Base-by-base conservation (phyloP, 1,284 basidiomycete genomes). In the Irpex sp. region DNA sequence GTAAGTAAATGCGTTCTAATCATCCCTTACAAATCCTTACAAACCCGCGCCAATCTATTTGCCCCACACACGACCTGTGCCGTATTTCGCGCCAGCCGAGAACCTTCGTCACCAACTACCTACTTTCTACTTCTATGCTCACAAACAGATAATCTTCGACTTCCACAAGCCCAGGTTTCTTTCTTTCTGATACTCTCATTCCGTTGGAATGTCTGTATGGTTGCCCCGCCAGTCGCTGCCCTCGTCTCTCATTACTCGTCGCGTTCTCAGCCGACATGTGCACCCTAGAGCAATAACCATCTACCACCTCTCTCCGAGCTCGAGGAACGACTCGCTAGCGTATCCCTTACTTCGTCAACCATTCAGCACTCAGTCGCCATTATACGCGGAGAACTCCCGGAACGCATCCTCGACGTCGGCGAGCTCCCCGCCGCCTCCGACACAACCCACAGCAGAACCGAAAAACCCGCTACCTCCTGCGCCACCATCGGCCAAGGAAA, bases 401-500 rank as follows among this genome's bases (percentile, higher is more conserved):
- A 65, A 59, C 58, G 62, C 64, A 58, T 65, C 75, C 31, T 59
- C 68, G 4, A 66, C 61, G 26, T 37, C 67, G 49, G 57, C 70
- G 21, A 66, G 65, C 4, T 60, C 71, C 21, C 61, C 26, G 62
- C 58, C 35, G 53, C 62, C 46, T 43, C 53, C 57, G 19, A 35
- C 62, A 36, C 63, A 54, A 21, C 64, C 66, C 26, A 63, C 69
- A 17, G 58, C 72, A 15, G 81, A 84, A 61, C 68, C 75, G 17
- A 87, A 87, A 67, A 71, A 76, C 2, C 80, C 81, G 4, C 21
- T 33, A 2, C 53, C 26, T 26, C 85, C 85, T 2, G 73, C 82
- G 0, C 74, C 82, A 11, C 85, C 85, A 1, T 73, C 82, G 0
- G 74, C 82, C 9, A 85, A 84, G 69, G 83, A 84, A 39, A 67